These are phyloP conservation scores for Pseudogymnoascus sp. DNA, from an alignment of 2,329 filamentous ascomycete species.

Conservation along the genomic window DNA sequence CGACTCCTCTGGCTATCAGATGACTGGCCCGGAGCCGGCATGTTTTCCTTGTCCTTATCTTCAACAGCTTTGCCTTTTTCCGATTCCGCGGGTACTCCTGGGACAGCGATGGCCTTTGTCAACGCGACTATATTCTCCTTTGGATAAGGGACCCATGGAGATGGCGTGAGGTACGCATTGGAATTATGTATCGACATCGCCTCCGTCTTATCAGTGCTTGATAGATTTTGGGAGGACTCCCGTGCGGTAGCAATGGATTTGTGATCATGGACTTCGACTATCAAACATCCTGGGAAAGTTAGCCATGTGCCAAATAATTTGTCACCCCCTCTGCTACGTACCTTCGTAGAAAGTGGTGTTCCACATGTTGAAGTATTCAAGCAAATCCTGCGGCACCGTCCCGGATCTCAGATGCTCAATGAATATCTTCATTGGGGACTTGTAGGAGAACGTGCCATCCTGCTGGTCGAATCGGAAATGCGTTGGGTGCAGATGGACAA, in stretches of 20 bases:
- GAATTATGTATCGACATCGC: slow-evolving; percentile 89
- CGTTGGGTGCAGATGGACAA: slow-evolving; percentile 74
- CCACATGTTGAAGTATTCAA: slow-evolving; percentile 64
- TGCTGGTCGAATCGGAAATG: slow-evolving; percentile 92
- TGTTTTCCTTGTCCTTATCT: slow-evolving; percentile 50
- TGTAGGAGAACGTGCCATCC: slow-evolving; percentile 85
- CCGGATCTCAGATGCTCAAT: slow-evolving; percentile 66
- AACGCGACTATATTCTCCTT: slow-evolving; percentile 33
- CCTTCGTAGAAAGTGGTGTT: slow-evolving; percentile 85
- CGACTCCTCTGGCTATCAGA: slow-evolving; percentile 39
- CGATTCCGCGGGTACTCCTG: slow-evolving; percentile 20
- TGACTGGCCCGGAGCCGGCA: slow-evolving; percentile 43
- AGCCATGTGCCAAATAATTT: slow-evolving; percentile 4
- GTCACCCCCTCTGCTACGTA: slow-evolving; percentile 23
- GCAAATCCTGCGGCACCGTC: slow-evolving; percentile 81
- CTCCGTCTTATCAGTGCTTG: slow-evolving; percentile 52
- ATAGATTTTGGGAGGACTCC: slow-evolving; percentile 44
- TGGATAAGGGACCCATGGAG: slow-evolving; percentile 71
- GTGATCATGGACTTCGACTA: slow-evolving; percentile 89
- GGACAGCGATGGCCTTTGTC: slow-evolving; percentile 20
- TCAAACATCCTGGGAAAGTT: slow-evolving; percentile 56
- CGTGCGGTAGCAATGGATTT: slow-evolving; percentile 57
- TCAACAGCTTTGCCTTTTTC: slow-evolving; percentile 36
- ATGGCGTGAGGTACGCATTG: slow-evolving; percentile 83
- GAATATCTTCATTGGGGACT: slow-evolving; percentile 78